phyloP scores from a whole-genome alignment of 1,284 basidiomycete genomes.

The Sporisorium graminicola region DNA sequence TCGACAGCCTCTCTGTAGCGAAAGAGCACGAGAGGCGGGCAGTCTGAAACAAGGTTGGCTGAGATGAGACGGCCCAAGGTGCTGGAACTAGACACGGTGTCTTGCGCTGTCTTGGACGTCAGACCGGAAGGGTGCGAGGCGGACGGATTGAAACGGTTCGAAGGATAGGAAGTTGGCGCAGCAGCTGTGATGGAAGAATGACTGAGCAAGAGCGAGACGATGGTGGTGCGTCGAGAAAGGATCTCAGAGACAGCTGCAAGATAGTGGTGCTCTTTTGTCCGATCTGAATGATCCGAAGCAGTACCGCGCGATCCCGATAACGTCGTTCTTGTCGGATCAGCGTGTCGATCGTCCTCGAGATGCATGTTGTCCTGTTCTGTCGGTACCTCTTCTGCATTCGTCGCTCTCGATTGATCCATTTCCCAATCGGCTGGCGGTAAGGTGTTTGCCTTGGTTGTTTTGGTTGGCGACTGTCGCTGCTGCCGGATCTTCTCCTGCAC shows the following conservation, averaged over 20 bases:
- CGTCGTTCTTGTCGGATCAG: background rate
- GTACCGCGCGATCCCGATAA: background rate
- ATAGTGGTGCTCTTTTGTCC: conserved; percentile 22
- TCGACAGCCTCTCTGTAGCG: conserved; percentile 40
- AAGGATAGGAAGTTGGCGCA: conserved; percentile 22
- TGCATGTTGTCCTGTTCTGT: conserved; percentile 15
- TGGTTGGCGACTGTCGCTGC: conserved; percentile 26
- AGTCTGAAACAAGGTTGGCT: conserved; percentile 27
- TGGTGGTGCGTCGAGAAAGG: conserved; percentile 28
- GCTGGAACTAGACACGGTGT: conserved; percentile 3
- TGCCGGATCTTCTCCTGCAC: conserved; percentile 41
- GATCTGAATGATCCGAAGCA: background rate
- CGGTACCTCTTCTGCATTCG: background rate
- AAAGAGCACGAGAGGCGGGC: conserved; percentile 22
- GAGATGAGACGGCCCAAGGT: conserved; percentile 49
- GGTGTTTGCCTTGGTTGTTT: background rate
- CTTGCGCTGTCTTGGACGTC: background rate
- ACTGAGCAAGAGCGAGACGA: conserved; percentile 43
- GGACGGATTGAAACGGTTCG: conserved; percentile 39
- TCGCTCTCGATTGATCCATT: conserved; percentile 12
- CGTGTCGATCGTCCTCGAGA: conserved; percentile 10
- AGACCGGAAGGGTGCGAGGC: conserved; percentile 18
- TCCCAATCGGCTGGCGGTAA: conserved; percentile 39
- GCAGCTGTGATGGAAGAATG: conserved; percentile 21
- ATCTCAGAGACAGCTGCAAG: conserved; percentile 43